phyloP scores from a whole-genome alignment of 208 protist genomes.

The Leishmania martiniquensis region DNA sequence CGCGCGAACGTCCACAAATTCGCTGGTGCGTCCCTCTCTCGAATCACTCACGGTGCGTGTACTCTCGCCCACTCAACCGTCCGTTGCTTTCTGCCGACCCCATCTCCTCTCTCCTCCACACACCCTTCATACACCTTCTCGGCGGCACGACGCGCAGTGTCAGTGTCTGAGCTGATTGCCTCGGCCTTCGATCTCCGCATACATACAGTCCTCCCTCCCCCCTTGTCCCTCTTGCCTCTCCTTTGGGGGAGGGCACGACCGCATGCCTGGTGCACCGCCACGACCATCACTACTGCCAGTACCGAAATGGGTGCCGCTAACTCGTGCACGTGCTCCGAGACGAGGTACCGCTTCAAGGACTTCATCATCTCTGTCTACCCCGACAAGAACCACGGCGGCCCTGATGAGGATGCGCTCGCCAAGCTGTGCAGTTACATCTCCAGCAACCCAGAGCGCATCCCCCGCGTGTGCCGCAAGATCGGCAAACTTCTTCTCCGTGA shows the following conservation, averaged over 20 bases:
- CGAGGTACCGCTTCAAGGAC: slow-evolving; percentile 79
- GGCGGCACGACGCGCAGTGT: not conserved
- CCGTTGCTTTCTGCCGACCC: not conserved
- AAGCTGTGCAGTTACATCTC: slow-evolving; percentile 74
- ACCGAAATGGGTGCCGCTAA: slow-evolving; percentile 20
- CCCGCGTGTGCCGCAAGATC: slow-evolving; percentile 85
- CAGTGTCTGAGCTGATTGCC: not conserved
- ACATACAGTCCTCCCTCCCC: not conserved
- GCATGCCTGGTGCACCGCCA: not conserved
- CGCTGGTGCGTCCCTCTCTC: not conserved
- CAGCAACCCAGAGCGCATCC: slow-evolving; percentile 85
- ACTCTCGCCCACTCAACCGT: not conserved
- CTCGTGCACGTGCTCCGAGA: slow-evolving; percentile 47
- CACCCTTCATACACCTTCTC: not conserved
- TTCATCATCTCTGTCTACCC: slow-evolving; percentile 83
- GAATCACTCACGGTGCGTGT: not conserved
- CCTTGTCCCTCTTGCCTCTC: not conserved
- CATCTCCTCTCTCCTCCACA: not conserved
- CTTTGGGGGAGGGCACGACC: not conserved
- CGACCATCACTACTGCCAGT: not conserved
- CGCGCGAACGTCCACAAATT: not conserved
- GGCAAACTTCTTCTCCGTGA: slow-evolving; percentile 58
- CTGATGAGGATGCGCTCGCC: slow-evolving; percentile 64
- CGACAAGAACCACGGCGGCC: slow-evolving; percentile 34
- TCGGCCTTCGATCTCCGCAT: not conserved